These are phyloP conservation scores for Tinospora cordifolia DNA, from an alignment of 164 flowering plant species.

Conservation along the genomic window DNA sequence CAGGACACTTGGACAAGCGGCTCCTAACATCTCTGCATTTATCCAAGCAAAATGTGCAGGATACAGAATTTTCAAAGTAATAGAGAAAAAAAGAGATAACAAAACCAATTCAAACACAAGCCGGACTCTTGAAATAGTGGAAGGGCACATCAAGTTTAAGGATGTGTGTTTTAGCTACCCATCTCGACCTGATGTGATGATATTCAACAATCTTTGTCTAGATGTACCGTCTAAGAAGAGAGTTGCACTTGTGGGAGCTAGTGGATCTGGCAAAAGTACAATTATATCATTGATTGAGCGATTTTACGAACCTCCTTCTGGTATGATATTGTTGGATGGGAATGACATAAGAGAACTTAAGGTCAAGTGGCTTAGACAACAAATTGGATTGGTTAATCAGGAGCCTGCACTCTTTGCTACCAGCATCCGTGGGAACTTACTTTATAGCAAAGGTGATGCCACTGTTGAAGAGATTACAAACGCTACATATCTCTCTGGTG, in stretches of 20 bases:
- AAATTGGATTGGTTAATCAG: slow-evolving; percentile 94
- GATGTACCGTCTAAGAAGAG: slow-evolving; percentile 79
- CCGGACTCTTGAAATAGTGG: slow-evolving; percentile 41
- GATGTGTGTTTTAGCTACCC: slow-evolving; percentile 80
- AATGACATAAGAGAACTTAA: slow-evolving; percentile 53
- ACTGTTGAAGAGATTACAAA: slow-evolving; percentile 66
- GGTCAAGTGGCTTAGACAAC: slow-evolving; percentile 76
- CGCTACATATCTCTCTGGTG: slow-evolving; percentile 89
- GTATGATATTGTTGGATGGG: slow-evolving; percentile 62
- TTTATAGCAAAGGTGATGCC: slow-evolving; percentile 84
- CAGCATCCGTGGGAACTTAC: slow-evolving; percentile 78
- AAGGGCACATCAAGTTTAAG: slow-evolving; percentile 70
- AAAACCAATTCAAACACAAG: slow-evolving; percentile 41
- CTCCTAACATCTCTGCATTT: slow-evolving; percentile 76
- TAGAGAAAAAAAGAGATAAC: slow-evolving; percentile 58
- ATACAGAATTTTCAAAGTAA: slow-evolving; percentile 88
- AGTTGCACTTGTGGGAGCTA: slow-evolving; percentile 90
- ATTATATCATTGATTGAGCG: slow-evolving; percentile 87
- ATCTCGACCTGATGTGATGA: slow-evolving; percentile 71
- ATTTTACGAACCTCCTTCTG: slow-evolving; percentile 82
- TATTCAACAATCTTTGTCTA: slow-evolving; percentile 54
- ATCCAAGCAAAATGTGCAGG: slow-evolving; percentile 77
- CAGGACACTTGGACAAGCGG: slow-evolving; percentile 93
- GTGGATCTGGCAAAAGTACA: slow-evolving; percentile 98
- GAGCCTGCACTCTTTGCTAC: slow-evolving; percentile 98